These are phyloP conservation scores for Skeletonema marinoi DNA, from an alignment of 108 stramenopile genomes.

Conservation along the genomic window DNA sequence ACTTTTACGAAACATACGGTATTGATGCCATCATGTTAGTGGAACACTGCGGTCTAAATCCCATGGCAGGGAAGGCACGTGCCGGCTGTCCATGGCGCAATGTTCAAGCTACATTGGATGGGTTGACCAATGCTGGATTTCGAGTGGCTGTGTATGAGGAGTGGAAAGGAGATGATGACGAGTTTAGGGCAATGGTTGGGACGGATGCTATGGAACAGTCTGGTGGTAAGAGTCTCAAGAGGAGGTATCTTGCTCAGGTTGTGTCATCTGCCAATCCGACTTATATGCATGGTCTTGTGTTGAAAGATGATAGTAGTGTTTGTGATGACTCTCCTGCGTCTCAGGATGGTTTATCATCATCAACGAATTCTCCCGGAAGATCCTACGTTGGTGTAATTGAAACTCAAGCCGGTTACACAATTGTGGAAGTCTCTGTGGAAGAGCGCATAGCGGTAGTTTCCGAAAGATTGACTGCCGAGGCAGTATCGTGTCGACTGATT, in stretches of 20 bases:
- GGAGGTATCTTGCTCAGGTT: constrained; percentile 78
- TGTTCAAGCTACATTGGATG: constrained; percentile 89
- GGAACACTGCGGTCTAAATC: constrained; percentile 93
- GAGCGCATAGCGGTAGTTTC: constrained; percentile 75
- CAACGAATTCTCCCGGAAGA: constrained; percentile 48
- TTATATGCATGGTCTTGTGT: constrained; percentile 86
- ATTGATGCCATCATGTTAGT: constrained; percentile 93
- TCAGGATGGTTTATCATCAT: constrained; percentile 4
- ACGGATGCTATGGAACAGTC: constrained; percentile 2
- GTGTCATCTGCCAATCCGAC: constrained; percentile 91
- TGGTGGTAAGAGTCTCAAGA: constrained; percentile 54
- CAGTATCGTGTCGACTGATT: constrained; percentile 80
- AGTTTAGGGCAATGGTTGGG: constrained; percentile 13
- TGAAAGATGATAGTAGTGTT: constrained; percentile 48
- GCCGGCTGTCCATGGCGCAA: constrained; percentile 94
- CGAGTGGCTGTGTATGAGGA: constrained; percentile 94
- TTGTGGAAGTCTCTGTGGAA: constrained; percentile 75
- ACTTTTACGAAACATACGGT: constrained; percentile 98
- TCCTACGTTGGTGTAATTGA: constrained; percentile 82
- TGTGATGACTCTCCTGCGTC: constrained; percentile 20
- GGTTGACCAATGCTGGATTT: constrained; percentile 83
- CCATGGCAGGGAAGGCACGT: constrained; percentile 92
- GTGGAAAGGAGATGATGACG: constrained; percentile 41
- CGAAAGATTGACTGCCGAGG: constrained; percentile 80
- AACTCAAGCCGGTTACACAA: constrained; percentile 67